phyloP scores from a whole-genome alignment of 2,329 filamentous ascomycete genomes.

The Monilinia fructigena region DNA sequence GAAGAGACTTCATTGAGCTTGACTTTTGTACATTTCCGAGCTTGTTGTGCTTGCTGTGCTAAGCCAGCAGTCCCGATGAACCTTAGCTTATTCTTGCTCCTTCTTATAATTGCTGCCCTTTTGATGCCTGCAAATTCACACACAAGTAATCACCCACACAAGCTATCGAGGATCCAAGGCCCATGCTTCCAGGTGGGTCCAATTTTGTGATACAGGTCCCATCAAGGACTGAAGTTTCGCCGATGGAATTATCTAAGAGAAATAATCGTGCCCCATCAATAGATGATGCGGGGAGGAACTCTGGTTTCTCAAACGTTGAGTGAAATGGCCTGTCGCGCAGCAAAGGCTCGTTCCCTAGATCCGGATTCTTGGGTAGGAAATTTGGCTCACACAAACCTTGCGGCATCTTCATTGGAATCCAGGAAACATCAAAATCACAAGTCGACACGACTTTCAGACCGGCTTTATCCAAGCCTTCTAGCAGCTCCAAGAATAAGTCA shows the following conservation, averaged over 20 bases:
- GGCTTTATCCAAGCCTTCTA: conserved; percentile 5
- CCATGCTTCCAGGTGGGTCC: background rate
- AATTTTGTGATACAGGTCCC: background rate
- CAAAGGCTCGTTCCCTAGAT: background rate
- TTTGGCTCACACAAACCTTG: background rate
- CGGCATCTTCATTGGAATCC: background rate
- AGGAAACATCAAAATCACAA: conserved; percentile 11
- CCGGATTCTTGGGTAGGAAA: background rate
- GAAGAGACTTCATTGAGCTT: background rate
- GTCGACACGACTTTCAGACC: background rate
- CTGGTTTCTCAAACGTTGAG: background rate
- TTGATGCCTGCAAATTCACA: background rate
- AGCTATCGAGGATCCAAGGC: background rate
- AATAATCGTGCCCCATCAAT: background rate
- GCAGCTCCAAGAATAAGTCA: conserved; percentile 21
- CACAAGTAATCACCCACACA: conserved; percentile 5
- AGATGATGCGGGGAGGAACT: background rate
- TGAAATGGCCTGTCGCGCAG: background rate
- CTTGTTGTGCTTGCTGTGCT: background rate
- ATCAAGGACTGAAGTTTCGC: background rate
- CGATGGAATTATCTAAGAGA: background rate
- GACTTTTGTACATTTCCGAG: background rate
- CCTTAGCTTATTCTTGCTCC: background rate
- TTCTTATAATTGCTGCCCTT: background rate
- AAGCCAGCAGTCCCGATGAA: conserved; percentile 15